These are phyloP conservation scores for Salix brachista DNA, from an alignment of 345 rosid species.

Conservation along the genomic window DNA sequence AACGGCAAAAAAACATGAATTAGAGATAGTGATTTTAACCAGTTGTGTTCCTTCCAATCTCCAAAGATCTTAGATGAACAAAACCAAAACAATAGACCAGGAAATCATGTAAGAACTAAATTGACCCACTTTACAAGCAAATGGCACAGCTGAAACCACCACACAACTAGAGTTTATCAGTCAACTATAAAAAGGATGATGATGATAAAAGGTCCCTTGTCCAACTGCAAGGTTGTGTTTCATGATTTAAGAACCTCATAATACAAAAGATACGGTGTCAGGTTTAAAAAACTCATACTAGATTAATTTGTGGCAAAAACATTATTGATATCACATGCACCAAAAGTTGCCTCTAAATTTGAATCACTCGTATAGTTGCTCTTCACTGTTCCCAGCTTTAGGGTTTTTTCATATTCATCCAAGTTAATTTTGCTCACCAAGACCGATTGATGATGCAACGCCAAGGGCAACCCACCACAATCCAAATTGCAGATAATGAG, in stretches of 20 bases:
- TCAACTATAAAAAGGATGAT: neutral
- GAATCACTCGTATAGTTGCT: neutral
- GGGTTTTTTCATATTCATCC: neutral
- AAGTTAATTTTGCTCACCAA: slow-evolving; percentile 56
- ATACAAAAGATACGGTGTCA: neutral
- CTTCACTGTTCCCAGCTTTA: neutral
- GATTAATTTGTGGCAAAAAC: neutral
- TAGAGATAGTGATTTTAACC: neutral
- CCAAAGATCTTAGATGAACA: neutral
- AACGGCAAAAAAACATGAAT: neutral
- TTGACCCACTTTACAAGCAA: neutral
- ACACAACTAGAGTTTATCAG: slow-evolving; percentile 1
- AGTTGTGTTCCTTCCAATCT: neutral
- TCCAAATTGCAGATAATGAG: slow-evolving; percentile 56
- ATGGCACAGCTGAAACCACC: neutral
- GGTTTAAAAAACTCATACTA: neutral
- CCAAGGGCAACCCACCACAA: slow-evolving; percentile 98
- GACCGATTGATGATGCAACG: slow-evolving; percentile 98
- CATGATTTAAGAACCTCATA: neutral
- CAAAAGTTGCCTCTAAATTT: neutral
- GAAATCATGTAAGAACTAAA: neutral
- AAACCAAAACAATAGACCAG: neutral
- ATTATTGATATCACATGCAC: neutral
- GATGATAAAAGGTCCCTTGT: neutral
- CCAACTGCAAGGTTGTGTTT: neutral